Evolutionary conservation across 768 basidiomycete genomes (phyloP).

Genomic region (Cubamyces sp.): DNA sequence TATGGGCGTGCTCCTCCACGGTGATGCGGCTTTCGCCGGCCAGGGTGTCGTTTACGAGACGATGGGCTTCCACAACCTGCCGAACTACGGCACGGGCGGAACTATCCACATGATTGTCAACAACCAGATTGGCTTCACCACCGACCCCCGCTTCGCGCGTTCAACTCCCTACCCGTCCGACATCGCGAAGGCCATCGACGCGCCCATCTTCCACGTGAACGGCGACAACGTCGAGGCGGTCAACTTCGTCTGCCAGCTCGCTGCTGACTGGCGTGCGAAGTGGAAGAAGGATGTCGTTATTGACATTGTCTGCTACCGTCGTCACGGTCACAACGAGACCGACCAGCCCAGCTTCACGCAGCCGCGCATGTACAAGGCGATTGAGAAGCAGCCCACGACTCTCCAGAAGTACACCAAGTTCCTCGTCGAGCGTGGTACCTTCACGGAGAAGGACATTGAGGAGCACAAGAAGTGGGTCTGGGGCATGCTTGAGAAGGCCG

Average conservation of each 20-base stretch:
- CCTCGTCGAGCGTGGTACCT: constrained; percentile 87
- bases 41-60: constrained; percentile 99
- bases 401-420: constrained; percentile 91
- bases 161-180: constrained; percentile 98
- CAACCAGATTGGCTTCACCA: constrained; percentile 99
- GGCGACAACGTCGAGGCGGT: constrained; percentile 98
- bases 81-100: constrained; percentile 94
- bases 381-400: constrained; percentile 90
- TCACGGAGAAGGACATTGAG: constrained; percentile 94
- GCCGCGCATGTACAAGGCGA: constrained; percentile 97
- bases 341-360: constrained; percentile 99
- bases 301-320: constrained; percentile 98
- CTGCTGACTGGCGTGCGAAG: constrained; percentile 96
- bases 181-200: constrained; percentile 96
- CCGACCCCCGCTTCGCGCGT: constrained; percentile 94
- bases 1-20: constrained; percentile 95
- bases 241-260: constrained; percentile 97
- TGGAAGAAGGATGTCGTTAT: constrained; percentile 99
- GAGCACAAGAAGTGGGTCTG: constrained; percentile 99
- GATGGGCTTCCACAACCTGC: constrained; percentile 96
- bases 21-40: constrained; percentile 97
- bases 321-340: constrained; percentile 98
- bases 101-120: constrained; percentile 98
- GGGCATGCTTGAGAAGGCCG: constrained; percentile 97
- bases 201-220: constrained; percentile 99